Evolutionary conservation across 1,139 yeast species (phyloP).

Genomic region (Chernovozyma aurita): DNA sequence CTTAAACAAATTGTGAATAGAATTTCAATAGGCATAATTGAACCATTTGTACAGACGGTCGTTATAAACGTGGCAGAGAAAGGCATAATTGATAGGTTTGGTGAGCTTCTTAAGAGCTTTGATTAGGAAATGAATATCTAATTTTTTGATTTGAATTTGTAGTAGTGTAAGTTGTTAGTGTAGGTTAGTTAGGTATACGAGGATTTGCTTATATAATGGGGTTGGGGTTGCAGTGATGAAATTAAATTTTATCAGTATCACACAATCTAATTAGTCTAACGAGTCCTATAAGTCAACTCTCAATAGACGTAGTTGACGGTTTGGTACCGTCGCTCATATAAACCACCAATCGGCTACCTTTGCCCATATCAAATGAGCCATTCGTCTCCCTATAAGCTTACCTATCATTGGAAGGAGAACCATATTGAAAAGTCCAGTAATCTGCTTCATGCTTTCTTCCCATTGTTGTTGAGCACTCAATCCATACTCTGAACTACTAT

Average conservation of each 20-base stretch:
- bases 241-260: too few species aligned
- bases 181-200: too few species aligned
- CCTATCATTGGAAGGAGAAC: slow-evolving; percentile 70
- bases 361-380: slow-evolving; percentile 42
- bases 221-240: too few species aligned
- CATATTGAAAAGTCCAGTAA: slow-evolving; percentile 51
- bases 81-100: slow-evolving; percentile 9
- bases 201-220: too few species aligned
- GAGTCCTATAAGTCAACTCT: too few species aligned
- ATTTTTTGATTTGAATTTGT: neutral
- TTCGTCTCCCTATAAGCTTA: slow-evolving; percentile 63
- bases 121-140: slow-evolving; percentile 2
- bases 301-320: too few species aligned
- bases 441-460: slow-evolving; percentile 70
- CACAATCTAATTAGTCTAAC: too few species aligned
- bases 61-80: slow-evolving; percentile 12
- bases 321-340: too few species aligned
- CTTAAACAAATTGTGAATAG: slow-evolving; percentile 27
- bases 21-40: slow-evolving; percentile 31
- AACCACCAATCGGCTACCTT: slow-evolving; percentile 31
- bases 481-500: slow-evolving; percentile 12
- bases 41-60: slow-evolving; percentile 34
- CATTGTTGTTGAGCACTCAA: slow-evolving; percentile 65
- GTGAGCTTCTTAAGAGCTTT: slow-evolving; percentile 7
- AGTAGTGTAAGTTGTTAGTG: too few species aligned